Evolutionary conservation across 306 rosid species (phyloP).

Genomic region (Lathyrus oleraceus): DNA sequence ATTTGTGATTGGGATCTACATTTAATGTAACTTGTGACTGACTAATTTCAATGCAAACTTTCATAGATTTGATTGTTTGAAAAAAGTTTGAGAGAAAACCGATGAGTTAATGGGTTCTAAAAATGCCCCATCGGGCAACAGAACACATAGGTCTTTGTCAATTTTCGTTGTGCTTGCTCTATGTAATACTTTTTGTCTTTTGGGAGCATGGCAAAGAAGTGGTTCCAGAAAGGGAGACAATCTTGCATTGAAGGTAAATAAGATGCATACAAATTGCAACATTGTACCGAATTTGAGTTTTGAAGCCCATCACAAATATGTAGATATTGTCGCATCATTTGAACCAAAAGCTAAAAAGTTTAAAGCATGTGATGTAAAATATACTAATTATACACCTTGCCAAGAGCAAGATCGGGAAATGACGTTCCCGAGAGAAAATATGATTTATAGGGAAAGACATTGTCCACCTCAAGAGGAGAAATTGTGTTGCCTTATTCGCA

Average conservation of each 20-base stretch:
- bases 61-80: slow-evolving; percentile 37
- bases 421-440: slow-evolving; percentile 90
- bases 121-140: slow-evolving; percentile 50
- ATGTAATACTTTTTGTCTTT: slow-evolving; percentile 86
- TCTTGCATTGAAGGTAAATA: slow-evolving; percentile 64
- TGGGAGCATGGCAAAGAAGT: slow-evolving; percentile 96
- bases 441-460: slow-evolving; percentile 97
- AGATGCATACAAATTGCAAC: slow-evolving; percentile 64
- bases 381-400: slow-evolving; percentile 89
- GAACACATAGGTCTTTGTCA: slow-evolving; percentile 65
- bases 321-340: slow-evolving; percentile 50
- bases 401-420: slow-evolving; percentile 97
- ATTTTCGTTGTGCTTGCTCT: slow-evolving; percentile 75
- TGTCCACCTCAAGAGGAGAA: slow-evolving; percentile 85
- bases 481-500: slow-evolving; percentile 87
- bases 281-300: slow-evolving; percentile 63
- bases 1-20: slow-evolving; percentile 8
- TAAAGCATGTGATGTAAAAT: slow-evolving; percentile 70
- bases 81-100: slow-evolving; percentile 33
- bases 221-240: slow-evolving; percentile 84
- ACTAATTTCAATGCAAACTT: slow-evolving; percentile 21
- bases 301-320: slow-evolving; percentile 72
- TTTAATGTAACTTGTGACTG: slow-evolving; percentile 4
- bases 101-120: slow-evolving; percentile 65
- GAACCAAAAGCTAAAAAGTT: slow-evolving; percentile 63